Evolutionary conservation across 2,329 filamentous ascomycete species (phyloP).

Genomic region (Paracoccidioides brasiliensis): DNA sequence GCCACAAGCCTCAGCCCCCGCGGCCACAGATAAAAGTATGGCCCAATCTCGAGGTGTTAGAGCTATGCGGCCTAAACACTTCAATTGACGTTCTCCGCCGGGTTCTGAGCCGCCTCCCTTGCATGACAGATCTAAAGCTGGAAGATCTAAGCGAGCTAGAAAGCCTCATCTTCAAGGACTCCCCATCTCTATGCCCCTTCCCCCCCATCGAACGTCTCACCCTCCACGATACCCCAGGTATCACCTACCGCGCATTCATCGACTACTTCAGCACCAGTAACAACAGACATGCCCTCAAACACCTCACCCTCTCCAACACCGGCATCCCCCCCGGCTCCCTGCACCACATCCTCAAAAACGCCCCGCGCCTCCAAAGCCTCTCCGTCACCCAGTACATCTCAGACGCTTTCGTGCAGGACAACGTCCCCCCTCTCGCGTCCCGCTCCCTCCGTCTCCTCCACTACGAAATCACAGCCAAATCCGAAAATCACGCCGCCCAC

Average conservation of each 20-base stretch:
- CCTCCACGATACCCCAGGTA: conserved; percentile 54
- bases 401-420: conserved; percentile 42
- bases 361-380: conserved; percentile 34
- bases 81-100: conserved; percentile 44
- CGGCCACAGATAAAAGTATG: conserved; percentile 38
- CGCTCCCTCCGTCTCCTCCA: conserved; percentile 58
- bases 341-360: conserved; percentile 29
- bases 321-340: conserved; percentile 42
- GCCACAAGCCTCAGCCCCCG: neutral
- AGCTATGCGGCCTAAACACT: conserved; percentile 26
- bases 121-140: conserved; percentile 62
- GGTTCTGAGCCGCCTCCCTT: conserved; percentile 53
- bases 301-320: conserved; percentile 58
- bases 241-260: conserved; percentile 59
- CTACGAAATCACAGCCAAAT: conserved; percentile 58
- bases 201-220: conserved; percentile 62
- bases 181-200: conserved; percentile 55
- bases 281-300: conserved; percentile 48
- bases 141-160: conserved; percentile 56
- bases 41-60: conserved; percentile 30
- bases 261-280: conserved; percentile 52
- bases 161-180: conserved; percentile 60
- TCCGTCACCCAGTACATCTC: conserved; percentile 44
- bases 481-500: conserved; percentile 45
- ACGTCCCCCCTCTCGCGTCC: conserved; percentile 53